phyloP scores from a whole-genome alignment of 805 yeast species.

The Cyberlindnera suaveolens region DNA sequence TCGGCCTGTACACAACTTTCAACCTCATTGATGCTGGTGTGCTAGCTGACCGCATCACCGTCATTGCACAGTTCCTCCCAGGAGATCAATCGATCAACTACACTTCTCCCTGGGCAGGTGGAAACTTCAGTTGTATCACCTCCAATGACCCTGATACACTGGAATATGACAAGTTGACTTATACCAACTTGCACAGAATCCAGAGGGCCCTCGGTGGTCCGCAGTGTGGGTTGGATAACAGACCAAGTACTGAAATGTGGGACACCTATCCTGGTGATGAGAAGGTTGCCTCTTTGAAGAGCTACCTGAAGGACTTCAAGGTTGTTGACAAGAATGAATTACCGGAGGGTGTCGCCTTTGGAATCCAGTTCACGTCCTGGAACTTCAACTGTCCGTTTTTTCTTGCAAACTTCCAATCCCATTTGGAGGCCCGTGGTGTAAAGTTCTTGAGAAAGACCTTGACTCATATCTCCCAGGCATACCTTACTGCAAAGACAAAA shows the following conservation, averaged over 20 bases:
- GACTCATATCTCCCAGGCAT: constrained; percentile 53
- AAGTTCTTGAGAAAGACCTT: constrained; percentile 39
- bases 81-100: constrained; percentile 72
- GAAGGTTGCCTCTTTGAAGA: constrained; percentile 41
- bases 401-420: constrained; percentile 38
- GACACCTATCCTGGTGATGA: constrained; percentile 38
- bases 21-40: constrained; percentile 39
- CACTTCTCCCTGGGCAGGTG: constrained; percentile 81
- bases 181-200: constrained; percentile 37
- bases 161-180: constrained; percentile 51
- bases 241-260: constrained; percentile 57
- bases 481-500: constrained; percentile 18
- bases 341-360: constrained; percentile 49
- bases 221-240: constrained; percentile 44
- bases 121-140: constrained; percentile 54
- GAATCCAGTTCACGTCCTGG: constrained; percentile 52
- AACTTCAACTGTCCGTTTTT: constrained; percentile 69
- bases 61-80: constrained; percentile 63
- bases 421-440: constrained; percentile 46
- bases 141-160: constrained; percentile 48
- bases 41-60: constrained; percentile 38
- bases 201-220: constrained; percentile 41
- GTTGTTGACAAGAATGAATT: constrained; percentile 31
- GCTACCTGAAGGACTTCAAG: constrained; percentile 44
- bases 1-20: constrained; percentile 59